A percentile compares a stretch with the other conserved stretches of the same genome.
phyloP scores from a whole-genome alignment of 441 rosid genomes.

The Pelargonium myrrhifolium region DNA sequence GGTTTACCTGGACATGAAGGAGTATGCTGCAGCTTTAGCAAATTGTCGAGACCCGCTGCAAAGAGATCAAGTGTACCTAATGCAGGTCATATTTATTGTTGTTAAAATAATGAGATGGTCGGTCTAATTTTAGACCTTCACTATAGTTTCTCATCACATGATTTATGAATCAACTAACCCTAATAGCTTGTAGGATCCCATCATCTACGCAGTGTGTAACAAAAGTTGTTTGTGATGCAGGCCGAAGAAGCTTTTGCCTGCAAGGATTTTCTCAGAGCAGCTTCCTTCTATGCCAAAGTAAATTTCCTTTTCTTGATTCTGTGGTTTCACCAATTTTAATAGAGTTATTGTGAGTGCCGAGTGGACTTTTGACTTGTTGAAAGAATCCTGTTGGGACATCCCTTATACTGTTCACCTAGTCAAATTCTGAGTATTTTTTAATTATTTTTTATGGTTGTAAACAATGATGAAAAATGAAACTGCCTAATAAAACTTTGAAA shows the following conservation, averaged over 20 bases:
- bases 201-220: slow-evolving; percentile 20
- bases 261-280: slow-evolving; percentile 87
- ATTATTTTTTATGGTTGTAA: not conserved
- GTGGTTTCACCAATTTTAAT: not conserved
- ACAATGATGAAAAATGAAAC: not conserved
- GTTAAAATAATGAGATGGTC: slow-evolving; percentile 14
- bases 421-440: not conserved
- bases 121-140: slow-evolving; percentile 7
- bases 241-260: slow-evolving; percentile 83
- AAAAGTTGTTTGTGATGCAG: slow-evolving; percentile 46
- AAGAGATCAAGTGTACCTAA: slow-evolving; percentile 93
- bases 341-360: not conserved
- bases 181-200: slow-evolving; percentile 15
- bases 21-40: slow-evolving; percentile 90
- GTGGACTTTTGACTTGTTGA: not conserved
- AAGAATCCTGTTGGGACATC: not conserved
- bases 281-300: slow-evolving; percentile 96
- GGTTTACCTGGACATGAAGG: slow-evolving; percentile 93
- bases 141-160: slow-evolving; percentile 3
- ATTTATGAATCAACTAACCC: not conserved
- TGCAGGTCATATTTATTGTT: slow-evolving; percentile 55
- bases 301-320: slow-evolving; percentile 21
- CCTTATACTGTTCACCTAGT: not conserved
- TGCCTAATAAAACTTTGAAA: slow-evolving; percentile 2
- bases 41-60: slow-evolving; percentile 86